These are phyloP conservation scores for Trichoderma hamatum DNA, from an alignment of 2,329 filamentous ascomycete species.

Conservation along the genomic window DNA sequence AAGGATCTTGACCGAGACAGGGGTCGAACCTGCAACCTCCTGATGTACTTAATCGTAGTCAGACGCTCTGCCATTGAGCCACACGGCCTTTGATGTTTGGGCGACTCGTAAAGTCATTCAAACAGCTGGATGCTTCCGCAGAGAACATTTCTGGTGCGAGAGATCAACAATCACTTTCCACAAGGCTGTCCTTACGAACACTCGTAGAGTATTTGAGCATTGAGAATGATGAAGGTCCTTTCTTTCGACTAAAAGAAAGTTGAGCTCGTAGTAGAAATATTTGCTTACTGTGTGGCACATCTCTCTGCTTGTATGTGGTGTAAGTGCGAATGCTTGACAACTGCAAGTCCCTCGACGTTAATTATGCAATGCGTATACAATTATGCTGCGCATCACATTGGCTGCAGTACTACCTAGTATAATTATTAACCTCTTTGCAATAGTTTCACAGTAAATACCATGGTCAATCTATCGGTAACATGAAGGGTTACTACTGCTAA, in stretches of 20 bases:
- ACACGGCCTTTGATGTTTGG: slow-evolving; percentile 18
- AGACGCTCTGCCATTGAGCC: slow-evolving; percentile 28
- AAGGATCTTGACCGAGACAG: slow-evolving; percentile 22
- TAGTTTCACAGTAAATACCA: background rate
- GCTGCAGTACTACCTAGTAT: background rate
- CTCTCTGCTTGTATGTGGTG: background rate
- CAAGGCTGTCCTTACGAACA: background rate
- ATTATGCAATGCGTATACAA: background rate
- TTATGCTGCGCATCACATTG: background rate
- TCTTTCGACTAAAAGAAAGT: background rate
- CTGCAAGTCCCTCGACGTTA: background rate
- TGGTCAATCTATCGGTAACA: background rate
- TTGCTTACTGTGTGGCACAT: background rate
- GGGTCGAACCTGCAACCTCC: slow-evolving; percentile 28
- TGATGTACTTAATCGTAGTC: slow-evolving; percentile 27
- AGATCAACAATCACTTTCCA: background rate
- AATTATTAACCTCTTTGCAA: background rate
- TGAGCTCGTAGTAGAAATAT: background rate
- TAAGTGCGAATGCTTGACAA: background rate
- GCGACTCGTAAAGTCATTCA: background rate
- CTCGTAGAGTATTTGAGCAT: background rate
- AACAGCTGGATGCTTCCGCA: background rate
- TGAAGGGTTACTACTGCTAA: background rate
- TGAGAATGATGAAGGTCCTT: background rate
- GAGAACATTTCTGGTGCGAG: too few relatives aligned